Evolutionary conservation across 2,329 filamentous ascomycete species (phyloP), one percentile per base, ranked within the genome.

Genomic region (Cladophialophora yegresii): DNA sequence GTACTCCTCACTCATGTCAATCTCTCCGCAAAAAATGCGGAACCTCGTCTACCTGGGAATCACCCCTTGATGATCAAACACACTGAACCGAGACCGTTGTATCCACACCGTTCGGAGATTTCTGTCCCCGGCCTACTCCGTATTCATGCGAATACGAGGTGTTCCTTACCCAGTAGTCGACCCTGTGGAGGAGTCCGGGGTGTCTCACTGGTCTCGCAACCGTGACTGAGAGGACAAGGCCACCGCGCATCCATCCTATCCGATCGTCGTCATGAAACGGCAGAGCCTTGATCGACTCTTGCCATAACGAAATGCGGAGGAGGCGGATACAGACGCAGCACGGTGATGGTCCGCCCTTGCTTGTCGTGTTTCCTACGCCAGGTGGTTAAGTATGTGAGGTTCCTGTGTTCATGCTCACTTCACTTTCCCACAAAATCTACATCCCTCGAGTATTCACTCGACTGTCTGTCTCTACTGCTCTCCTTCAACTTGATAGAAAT

Each of bases 51-150:
- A 7, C 4, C 36, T 43, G 36, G 13, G 36, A n/a, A 6, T 43
- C 36, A 50, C 47, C 47, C 47, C 47, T 50, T 50, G 47, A 50
- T 23, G 47, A 50, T 50, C 47, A 50, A 50, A 50, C 47, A 28
- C 47, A 28, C 22, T n/a, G 47, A 12, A 9, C 47, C 22, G 23
- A 26, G 47, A 50, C 22, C 47, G 20, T 50, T 20, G 13, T 50
- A 50, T 50, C 47, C 47, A 16, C 36, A n/a, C n/a, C 36, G 36
- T 3, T 43, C n/a, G 36, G 36, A 43, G 36, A 43, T 7, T 43
- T 43, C n/a, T 43, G 36, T 20, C 5, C 8, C 16, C 36, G 36
- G 36, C 7, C 36, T 43, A 16, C 36, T n/a, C 13, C 13, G 26
- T 28, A 28, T 3, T 6, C 26, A 6, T 28, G 26, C 26, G 26